Conservation (phyloP, 192 early-diverging fungal species). For the Coemansia sp. region DNA sequence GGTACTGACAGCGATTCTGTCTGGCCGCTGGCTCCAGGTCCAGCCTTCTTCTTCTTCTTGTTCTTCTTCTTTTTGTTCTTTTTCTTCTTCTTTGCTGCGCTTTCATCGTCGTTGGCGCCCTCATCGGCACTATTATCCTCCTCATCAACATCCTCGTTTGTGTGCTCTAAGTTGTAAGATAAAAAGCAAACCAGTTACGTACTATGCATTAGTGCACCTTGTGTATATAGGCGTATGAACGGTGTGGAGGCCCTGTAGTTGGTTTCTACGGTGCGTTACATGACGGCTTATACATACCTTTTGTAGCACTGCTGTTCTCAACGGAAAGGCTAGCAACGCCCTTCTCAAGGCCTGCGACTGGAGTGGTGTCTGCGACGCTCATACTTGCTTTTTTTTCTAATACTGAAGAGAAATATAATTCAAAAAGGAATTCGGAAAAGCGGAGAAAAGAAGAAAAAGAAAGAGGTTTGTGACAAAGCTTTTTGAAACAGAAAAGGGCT, state of each 20-base stretch:
- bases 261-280: constrained; percentile 3
- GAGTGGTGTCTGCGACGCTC: constrained; percentile 17
- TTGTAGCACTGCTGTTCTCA: constrained; percentile 7
- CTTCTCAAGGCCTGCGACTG: not conserved
- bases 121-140: constrained; percentile 5
- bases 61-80: constrained; percentile 73
- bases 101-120: constrained; percentile 4
- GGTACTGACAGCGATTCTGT: constrained; percentile 71
- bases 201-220: not conserved
- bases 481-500: too few species aligned
- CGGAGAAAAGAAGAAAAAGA: not conserved
- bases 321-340: constrained; percentile 14
- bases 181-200: not conserved
- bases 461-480: too few species aligned
- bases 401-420: not conserved
- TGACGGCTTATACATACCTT: constrained; percentile 13
- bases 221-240: not conserved
- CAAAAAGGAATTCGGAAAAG: not conserved
- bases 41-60: constrained; percentile 63
- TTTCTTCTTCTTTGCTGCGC: constrained; percentile 27
- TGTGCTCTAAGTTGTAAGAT: not conserved
- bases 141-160: constrained; percentile 4
- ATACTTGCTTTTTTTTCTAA: constrained; percentile 9
- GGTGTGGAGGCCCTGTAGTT: too few species aligned
- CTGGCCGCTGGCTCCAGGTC: constrained; percentile 51